Evolutionary conservation across 1,284 basidiomycete genomes (phyloP), one percentile per base, ranked within the genome.

Genomic region (Tilletia indica): DNA sequence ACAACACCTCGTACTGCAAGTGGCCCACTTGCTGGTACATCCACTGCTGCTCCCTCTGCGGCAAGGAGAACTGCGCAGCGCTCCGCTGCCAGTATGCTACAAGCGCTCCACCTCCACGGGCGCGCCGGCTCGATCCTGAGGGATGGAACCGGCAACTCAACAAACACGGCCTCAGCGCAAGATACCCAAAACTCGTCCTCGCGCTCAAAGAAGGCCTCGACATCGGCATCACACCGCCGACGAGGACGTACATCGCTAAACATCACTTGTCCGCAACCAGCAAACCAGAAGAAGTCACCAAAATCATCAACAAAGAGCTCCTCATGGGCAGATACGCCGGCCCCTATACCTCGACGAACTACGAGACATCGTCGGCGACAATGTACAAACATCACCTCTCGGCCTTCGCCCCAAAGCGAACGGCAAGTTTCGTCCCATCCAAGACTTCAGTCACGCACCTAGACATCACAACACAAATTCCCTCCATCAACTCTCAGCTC

Each of bases 401-500:
- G 42, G 42, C 5, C 42, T 45, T 12, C 5, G 49, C 5, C 5
- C n/a, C 49, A 54, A 54, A 54, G 19, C 49, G n/a, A 54, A 54
- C 21, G 49, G 49, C 49, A 54, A 54, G 21, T 54, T n/a, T 19
- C 14, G 49, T 5, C 49, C n/a, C 49, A 54, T 54, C 14, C 49
- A 54, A 25, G 21, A 54, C 16, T 54, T 54, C 49, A 54, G 49
- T n/a, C n/a, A n/a, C n/a, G n/a, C n/a, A n/a, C n/a, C 49, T 19
- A 54, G 6, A 45, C 49, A 54, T 19, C 4, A 54, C 49, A 54
- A 54, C 49, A 54, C n/a, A n/a, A n/a, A n/a, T n/a, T n/a, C n/a
- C n/a, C n/a, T 54, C 49, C 6, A 25, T 54, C 49, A 54, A 54
- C 49, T n/a, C 19, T 54, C 49, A 54, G 49, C 49, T 54, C 14